These are phyloP conservation scores for Albugo candida DNA, from an alignment of 352 stramenopile genomes.

Conservation along the genomic window DNA sequence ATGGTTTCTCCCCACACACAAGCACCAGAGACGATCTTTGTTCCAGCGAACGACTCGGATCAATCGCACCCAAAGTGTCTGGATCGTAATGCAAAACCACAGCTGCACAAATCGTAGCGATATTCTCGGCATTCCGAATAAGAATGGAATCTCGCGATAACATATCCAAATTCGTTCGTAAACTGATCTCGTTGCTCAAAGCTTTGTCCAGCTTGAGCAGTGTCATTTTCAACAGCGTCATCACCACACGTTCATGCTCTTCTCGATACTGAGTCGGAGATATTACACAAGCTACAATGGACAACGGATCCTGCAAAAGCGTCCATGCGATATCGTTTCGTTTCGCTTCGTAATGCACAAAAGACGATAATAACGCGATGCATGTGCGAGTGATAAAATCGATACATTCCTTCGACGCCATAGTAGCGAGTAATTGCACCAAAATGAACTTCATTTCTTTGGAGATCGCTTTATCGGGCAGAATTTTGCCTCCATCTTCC, in stretches of 20 bases:
- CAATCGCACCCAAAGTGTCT: slow-evolving; percentile 36
- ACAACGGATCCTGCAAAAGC: slow-evolving; percentile 60
- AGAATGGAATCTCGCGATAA: slow-evolving; percentile 51
- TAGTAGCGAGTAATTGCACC: slow-evolving; percentile 42
- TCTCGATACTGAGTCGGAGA: slow-evolving; percentile 14
- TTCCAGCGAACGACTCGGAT: slow-evolving; percentile 11
- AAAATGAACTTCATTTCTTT: slow-evolving; percentile 47
- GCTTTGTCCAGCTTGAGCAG: slow-evolving; percentile 66
- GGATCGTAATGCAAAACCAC: slow-evolving; percentile 74
- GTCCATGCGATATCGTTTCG: slow-evolving; percentile 70
- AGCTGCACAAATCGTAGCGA: slow-evolving; percentile 42
- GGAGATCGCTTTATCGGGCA: slow-evolving; percentile 45
- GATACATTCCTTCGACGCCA: slow-evolving; percentile 30
- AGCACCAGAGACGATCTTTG: slow-evolving; percentile 6
- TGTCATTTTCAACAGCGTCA: slow-evolving; percentile 49
- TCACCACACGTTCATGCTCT: slow-evolving; percentile 45
- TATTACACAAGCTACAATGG: slow-evolving; percentile 42
- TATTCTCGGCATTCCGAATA: slow-evolving; percentile 61
- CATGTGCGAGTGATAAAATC: slow-evolving; percentile 49
- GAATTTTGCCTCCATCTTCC: slow-evolving; percentile 27
- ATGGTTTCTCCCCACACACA: background rate
- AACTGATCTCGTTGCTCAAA: slow-evolving; percentile 41
- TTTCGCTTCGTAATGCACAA: slow-evolving; percentile 60
- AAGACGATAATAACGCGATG: slow-evolving; percentile 68
- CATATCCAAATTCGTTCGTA: slow-evolving; percentile 33